These are phyloP conservation scores for Teunomyces cretensis DNA, from an alignment of 805 yeast species.

Conservation along the genomic window DNA sequence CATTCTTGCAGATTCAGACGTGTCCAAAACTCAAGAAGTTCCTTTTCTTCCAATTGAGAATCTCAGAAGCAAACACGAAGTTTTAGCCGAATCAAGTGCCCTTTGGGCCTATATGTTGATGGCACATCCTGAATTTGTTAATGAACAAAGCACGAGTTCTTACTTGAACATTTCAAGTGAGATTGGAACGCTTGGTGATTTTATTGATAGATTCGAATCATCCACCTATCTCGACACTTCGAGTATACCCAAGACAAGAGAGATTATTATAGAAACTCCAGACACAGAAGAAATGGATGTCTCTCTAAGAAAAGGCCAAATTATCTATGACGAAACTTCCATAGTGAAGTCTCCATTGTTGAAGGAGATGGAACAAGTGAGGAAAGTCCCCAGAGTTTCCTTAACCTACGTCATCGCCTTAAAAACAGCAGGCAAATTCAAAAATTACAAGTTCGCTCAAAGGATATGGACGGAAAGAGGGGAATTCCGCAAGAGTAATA, in stretches of 20 bases:
- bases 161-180: constrained; percentile 50
- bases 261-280: neutral
- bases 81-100: constrained; percentile 77
- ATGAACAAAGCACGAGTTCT: constrained; percentile 44
- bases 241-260: constrained; percentile 16
- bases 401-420: constrained; percentile 60
- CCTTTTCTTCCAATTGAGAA: constrained; percentile 70
- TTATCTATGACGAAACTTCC: constrained; percentile 4
- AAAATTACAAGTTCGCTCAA: constrained; percentile 59
- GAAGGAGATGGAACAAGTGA: constrained; percentile 4
- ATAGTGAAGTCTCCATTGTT: constrained; percentile 23
- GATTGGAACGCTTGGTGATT: constrained; percentile 32
- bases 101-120: constrained; percentile 59
- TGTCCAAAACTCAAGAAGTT: constrained; percentile 32
- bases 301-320: neutral
- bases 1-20: constrained; percentile 43
- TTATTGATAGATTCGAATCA: constrained; percentile 30
- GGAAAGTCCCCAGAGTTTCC: constrained; percentile 30
- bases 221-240: constrained; percentile 28
- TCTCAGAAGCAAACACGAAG: constrained; percentile 37
- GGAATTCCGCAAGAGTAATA: constrained; percentile 52
- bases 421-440: constrained; percentile 61
- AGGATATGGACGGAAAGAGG: constrained; percentile 81
- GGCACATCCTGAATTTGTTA: constrained; percentile 44
- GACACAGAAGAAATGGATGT: neutral